Percentiles rank a stretch among this genome's conserved stretches.
phyloP scores from a whole-genome alignment of 2,329 filamentous ascomycete genomes.

The Pseudofabraea citricarpa region DNA sequence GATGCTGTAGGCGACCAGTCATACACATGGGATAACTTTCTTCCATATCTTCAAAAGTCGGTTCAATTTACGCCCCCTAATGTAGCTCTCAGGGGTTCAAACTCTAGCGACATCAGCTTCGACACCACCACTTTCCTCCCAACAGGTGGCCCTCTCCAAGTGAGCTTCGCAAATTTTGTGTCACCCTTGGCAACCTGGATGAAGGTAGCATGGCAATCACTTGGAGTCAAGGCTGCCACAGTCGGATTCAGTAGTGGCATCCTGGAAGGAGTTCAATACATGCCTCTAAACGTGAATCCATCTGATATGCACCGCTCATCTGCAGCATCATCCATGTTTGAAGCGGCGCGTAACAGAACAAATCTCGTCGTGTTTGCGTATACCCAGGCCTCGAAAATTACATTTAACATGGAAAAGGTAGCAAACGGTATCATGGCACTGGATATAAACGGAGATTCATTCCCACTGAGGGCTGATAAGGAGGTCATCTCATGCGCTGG shows the following conservation, averaged over 20 bases:
- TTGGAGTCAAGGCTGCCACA: constrained; percentile 32
- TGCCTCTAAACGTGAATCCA: constrained; percentile 19
- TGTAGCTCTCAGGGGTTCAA: background rate
- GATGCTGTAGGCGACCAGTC: constrained; percentile 32
- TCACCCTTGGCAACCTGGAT: constrained; percentile 6
- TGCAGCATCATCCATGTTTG: constrained; percentile 32
- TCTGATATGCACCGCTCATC: constrained; percentile 24
- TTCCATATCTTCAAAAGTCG: constrained; percentile 38
- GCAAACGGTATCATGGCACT: constrained; percentile 37
- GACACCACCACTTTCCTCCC: background rate
- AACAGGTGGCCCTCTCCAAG: background rate
- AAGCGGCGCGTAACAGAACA: constrained; percentile 20
- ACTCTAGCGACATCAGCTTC: constrained; percentile 4
- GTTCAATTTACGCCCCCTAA: constrained; percentile 9
- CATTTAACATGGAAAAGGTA: constrained; percentile 32
- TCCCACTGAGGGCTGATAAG: constrained; percentile 13
- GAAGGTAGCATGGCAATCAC: constrained; percentile 32
- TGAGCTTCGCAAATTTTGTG: constrained; percentile 9
- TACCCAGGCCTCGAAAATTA: constrained; percentile 34
- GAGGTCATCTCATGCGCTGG: constrained; percentile 48
- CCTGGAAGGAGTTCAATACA: constrained; percentile 32
- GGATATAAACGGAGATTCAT: constrained; percentile 6
- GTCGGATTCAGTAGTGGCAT: constrained; percentile 35
- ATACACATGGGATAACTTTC: constrained; percentile 41
- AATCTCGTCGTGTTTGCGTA: background rate